A percentile compares a stretch with the other conserved stretches of the same genome.
Conservation (phyloP, 768 basidiomycete genomes). For the Sarcodon aspratus region DNA sequence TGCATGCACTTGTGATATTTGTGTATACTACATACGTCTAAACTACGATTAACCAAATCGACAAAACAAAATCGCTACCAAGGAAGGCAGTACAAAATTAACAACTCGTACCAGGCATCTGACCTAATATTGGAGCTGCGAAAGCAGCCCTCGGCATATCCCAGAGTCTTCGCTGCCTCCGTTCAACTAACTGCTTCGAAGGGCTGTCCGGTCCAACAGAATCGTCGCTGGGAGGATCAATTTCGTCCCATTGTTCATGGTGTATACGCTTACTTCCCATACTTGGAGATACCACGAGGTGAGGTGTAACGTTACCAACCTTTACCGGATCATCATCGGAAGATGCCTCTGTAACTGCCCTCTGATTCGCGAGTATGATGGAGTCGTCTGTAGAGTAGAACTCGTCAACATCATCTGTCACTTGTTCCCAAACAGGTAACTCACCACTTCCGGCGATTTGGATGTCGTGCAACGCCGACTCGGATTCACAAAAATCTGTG, state of each 20-base stretch:
- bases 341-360: conserved; percentile 19
- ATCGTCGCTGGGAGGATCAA: conserved; percentile 36
- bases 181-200: conserved; percentile 26
- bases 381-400: conserved; percentile 31
- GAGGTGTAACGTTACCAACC: conserved; percentile 59
- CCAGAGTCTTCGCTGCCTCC: background rate
- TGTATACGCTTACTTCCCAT: conserved; percentile 19
- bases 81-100: no score
- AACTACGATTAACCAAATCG: no score
- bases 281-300: conserved; percentile 52
- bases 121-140: no score
- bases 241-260: conserved; percentile 13
- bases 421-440: conserved; percentile 4
- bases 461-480: conserved; percentile 12
- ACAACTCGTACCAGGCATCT: no score
- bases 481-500: conserved; percentile 5
- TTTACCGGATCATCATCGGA: conserved; percentile 54
- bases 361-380: conserved; percentile 21
- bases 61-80: no score
- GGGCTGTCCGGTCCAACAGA: conserved; percentile 34
- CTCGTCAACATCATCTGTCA: background rate
- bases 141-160: no score
- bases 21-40: no score
- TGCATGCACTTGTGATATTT: no score
- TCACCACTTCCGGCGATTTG: conserved; percentile 22